These are phyloP conservation scores for Sphaerobolus stellatus DNA, from an alignment of 1,284 basidiomycete genomes.

Conservation along the genomic window DNA sequence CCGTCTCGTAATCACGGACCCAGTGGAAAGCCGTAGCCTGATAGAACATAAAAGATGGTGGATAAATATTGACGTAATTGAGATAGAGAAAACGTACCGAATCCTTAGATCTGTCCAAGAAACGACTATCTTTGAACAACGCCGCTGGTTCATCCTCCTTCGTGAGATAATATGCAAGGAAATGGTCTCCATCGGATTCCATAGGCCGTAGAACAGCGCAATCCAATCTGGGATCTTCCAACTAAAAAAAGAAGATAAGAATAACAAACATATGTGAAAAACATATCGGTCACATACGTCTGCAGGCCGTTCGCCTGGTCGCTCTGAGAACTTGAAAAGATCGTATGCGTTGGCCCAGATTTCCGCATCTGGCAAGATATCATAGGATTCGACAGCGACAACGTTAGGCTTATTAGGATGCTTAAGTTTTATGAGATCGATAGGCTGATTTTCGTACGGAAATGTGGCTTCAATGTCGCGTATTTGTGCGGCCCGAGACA, in stretches of 20 bases:
- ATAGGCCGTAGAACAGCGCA: slow-evolving; percentile 85
- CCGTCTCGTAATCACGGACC: slow-evolving; percentile 79
- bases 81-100: slow-evolving; percentile 2
- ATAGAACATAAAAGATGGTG: background rate
- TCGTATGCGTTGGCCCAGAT: slow-evolving; percentile 91
- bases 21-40: slow-evolving; percentile 71
- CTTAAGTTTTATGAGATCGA: slow-evolving; percentile 56
- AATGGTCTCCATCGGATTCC: slow-evolving; percentile 82
- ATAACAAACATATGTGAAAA: slow-evolving; percentile 8
- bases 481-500: slow-evolving; percentile 78
- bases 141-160: slow-evolving; percentile 70
- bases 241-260: slow-evolving; percentile 37
- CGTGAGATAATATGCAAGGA: slow-evolving; percentile 87
- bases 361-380: slow-evolving; percentile 82
- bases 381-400: slow-evolving; percentile 79
- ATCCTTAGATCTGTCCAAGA: slow-evolving; percentile 8
- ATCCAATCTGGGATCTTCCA: slow-evolving; percentile 74
- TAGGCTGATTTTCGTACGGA: slow-evolving; percentile 56
- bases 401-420: slow-evolving; percentile 82
- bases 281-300: slow-evolving; percentile 46
- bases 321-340: slow-evolving; percentile 83
- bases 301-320: slow-evolving; percentile 72
- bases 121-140: slow-evolving; percentile 50
- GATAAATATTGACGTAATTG: background rate
- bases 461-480: slow-evolving; percentile 85